phyloP scores from a whole-genome alignment of 768 basidiomycete genomes.

The Lactifluus volemus region DNA sequence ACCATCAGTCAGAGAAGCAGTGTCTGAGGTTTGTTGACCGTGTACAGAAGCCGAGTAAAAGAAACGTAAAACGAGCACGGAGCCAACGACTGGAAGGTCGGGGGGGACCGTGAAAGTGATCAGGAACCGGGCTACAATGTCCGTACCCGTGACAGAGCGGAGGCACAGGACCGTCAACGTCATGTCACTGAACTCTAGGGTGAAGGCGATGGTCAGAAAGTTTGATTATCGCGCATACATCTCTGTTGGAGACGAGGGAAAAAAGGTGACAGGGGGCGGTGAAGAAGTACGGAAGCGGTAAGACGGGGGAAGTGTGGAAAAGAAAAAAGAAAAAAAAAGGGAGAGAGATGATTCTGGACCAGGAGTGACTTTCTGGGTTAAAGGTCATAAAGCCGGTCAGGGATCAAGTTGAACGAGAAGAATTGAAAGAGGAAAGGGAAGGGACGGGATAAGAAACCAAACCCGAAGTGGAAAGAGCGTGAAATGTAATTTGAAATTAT shows the following conservation, averaged over 20 bases:
- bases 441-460: background rate
- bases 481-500: constrained; percentile 9
- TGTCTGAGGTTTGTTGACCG: background rate
- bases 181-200: background rate
- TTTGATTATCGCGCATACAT: background rate
- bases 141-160: background rate
- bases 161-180: background rate
- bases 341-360: background rate
- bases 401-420: background rate
- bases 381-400: background rate
- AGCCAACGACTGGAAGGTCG: background rate
- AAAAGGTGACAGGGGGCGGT: background rate
- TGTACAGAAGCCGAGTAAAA: background rate
- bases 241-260: background rate
- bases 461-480: background rate
- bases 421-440: background rate
- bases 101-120: background rate
- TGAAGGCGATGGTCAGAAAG: background rate
- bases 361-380: background rate
- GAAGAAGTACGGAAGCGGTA: constrained; percentile 3
- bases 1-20: constrained; percentile 3
- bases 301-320: background rate
- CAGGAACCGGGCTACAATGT: background rate
- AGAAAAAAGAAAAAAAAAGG: too few relatives aligned
- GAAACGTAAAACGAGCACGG: background rate